Base-by-base conservation (phyloP, 1,139 yeast genomes). In the Casaregolazyma suthepensis region DNA sequence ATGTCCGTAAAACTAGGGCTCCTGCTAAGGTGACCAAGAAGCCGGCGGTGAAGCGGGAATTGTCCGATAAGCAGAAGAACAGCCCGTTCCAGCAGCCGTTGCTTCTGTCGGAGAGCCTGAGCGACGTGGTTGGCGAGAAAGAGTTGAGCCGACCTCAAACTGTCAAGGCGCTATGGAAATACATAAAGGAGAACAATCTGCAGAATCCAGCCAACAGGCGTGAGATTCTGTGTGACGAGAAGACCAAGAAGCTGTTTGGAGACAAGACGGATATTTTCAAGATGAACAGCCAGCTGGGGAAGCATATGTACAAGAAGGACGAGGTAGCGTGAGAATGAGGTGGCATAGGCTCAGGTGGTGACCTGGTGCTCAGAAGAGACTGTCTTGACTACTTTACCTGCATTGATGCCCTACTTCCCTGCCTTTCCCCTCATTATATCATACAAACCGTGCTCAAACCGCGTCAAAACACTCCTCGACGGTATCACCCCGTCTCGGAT, bases 181-280 rank as follows among this genome's bases (percentile, higher is more conserved):
- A 88, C 66, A 86, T 88, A 59, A 85, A 83, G 63, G 77, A 68
- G 20, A 66, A 84, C 56, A 69, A 80, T 50, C 70, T 88, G 45
- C 96, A 87, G 64, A 82, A 86, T 61, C 88, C 91, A 1, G 66
- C 72, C 1, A 88, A 87, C 66, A 77, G 78, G 59, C 72, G 94
- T 55, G 82, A 80, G 56, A 84, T 88, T 19, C 19, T 79, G 5
- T 87, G 94, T 65, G 94, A 88, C 65, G 87, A 78, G 0, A 76
- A 71, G 56, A 72, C 88, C 72, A 72, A 72, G 53, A 75, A 75
- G 5, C 64, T 87, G 2, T 87, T 87, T 67, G 89, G 69, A 17
- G 52, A 53, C 10, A 59, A 58, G 46, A 59, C 57, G 54, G 52
- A 42, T 18, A 80, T 85, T 73, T 87, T 87, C 64, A 76, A 77